These are phyloP conservation scores for Backusella luteola DNA, from an alignment of 192 early-diverging fungal genomes.

Conservation along the genomic window DNA sequence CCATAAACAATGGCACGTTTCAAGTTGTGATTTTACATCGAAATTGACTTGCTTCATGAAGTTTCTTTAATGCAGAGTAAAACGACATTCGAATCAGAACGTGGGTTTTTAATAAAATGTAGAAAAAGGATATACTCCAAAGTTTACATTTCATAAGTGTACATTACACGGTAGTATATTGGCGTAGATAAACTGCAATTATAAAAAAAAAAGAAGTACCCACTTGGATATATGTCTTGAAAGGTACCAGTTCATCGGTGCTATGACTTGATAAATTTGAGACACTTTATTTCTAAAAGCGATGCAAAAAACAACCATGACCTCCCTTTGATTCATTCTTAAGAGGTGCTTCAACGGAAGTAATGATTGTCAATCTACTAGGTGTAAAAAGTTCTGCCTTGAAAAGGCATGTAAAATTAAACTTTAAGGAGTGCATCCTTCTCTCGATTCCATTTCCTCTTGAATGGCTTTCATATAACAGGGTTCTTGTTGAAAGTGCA, in stretches of 20 bases:
- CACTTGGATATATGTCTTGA: background rate
- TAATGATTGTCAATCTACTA: background rate
- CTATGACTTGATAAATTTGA: background rate
- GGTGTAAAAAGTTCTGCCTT: background rate
- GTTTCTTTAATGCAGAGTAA: too few relatives aligned
- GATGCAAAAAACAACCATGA: too few relatives aligned
- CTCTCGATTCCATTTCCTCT: background rate
- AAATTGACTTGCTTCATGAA: too few relatives aligned
- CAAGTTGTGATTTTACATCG: too few relatives aligned
- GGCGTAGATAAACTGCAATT: too few relatives aligned
- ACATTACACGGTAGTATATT: too few relatives aligned
- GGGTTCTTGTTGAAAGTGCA: background rate
- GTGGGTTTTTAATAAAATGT: too few relatives aligned
- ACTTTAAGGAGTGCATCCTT: background rate
- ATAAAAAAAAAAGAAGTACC: background rate
- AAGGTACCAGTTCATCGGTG: background rate
- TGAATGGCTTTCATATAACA: background rate
- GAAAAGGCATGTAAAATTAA: background rate
- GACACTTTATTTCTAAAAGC: too few relatives aligned
- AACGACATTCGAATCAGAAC: too few relatives aligned
- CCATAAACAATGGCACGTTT: too few relatives aligned
- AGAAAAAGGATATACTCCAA: too few relatives aligned
- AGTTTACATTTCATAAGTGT: too few relatives aligned
- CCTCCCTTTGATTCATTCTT: background rate
- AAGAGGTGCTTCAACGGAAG: background rate